Evolutionary conservation across 768 basidiomycete species (phyloP).

Genomic region (Pulveroboletus sp.): DNA sequence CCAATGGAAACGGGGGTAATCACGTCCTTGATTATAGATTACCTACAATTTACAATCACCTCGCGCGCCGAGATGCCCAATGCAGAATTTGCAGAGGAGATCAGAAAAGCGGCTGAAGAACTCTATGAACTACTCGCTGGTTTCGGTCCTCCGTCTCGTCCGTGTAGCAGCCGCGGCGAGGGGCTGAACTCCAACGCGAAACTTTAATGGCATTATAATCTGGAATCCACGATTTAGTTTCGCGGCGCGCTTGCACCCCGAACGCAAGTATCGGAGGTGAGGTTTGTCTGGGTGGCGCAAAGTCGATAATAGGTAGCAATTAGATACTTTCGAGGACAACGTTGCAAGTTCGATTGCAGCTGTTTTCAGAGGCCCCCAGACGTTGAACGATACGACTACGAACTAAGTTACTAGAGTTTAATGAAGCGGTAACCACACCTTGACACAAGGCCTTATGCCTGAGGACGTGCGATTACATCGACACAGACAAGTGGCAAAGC

Average conservation of each 20-base stretch:
- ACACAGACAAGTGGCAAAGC: neutral
- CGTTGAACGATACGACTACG: neutral
- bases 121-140: slow-evolving; percentile 53
- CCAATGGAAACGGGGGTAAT: neutral
- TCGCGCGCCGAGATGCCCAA: slow-evolving; percentile 84
- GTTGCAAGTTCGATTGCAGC: neutral
- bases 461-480: slow-evolving; percentile 9
- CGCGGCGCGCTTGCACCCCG: neutral
- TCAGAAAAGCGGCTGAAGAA: slow-evolving; percentile 61
- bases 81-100: slow-evolving; percentile 64
- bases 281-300: neutral
- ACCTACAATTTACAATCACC: slow-evolving; percentile 82
- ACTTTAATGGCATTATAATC: slow-evolving; percentile 10
- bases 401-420: neutral
- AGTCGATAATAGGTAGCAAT: neutral
- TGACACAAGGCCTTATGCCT: slow-evolving; percentile 4
- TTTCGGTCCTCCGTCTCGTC: neutral
- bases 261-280: too few relatives aligned
- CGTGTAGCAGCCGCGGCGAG: neutral
- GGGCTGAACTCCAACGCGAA: slow-evolving; percentile 3
- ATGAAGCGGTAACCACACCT: slow-evolving; percentile 1
- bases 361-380: neutral
- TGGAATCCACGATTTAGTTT: neutral
- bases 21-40: slow-evolving; percentile 41
- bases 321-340: neutral